Conservation (phyloP, 768 basidiomycete genomes). For the Clitopilus passeckerianus region DNA sequence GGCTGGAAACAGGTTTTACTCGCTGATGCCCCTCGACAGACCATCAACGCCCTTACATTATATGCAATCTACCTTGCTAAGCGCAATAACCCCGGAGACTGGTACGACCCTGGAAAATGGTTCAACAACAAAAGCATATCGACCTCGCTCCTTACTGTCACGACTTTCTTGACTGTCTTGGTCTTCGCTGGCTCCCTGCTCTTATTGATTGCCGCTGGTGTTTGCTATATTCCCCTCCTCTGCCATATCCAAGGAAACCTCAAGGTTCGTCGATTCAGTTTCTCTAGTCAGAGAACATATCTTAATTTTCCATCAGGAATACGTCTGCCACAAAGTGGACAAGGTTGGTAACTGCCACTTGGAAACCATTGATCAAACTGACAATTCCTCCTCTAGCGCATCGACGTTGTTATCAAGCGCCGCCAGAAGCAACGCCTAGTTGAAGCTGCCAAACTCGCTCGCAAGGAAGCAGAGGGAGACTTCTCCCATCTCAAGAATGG, state of each 20-base stretch:
- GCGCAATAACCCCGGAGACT: slow-evolving; percentile 35
- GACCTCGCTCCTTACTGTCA: slow-evolving; percentile 79
- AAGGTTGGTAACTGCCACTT: slow-evolving; percentile 49
- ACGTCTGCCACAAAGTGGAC: slow-evolving; percentile 98
- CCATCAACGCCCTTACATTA: slow-evolving; percentile 95
- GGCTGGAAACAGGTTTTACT: slow-evolving; percentile 86
- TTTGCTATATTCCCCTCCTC: slow-evolving; percentile 91
- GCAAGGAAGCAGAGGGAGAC: slow-evolving; percentile 90
- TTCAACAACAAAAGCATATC: slow-evolving; percentile 71
- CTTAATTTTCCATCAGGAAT: slow-evolving; percentile 55
- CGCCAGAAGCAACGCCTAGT: slow-evolving; percentile 82
- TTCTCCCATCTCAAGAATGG: slow-evolving; percentile 90
- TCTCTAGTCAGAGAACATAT: background rate
- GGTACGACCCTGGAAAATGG: slow-evolving; percentile 75
- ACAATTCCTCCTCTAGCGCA: slow-evolving; percentile 58
- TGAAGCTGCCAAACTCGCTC: slow-evolving; percentile 75
- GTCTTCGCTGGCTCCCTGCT: slow-evolving; percentile 84
- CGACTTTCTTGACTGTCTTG: slow-evolving; percentile 86
- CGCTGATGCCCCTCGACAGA: slow-evolving; percentile 95
- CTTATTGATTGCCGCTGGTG: slow-evolving; percentile 75
- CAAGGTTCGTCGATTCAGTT: slow-evolving; percentile 52
- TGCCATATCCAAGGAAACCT: slow-evolving; percentile 96
- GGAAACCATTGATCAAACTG: background rate
- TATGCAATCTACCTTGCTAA: slow-evolving; percentile 73
- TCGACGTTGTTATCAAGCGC: slow-evolving; percentile 88